A percentile compares a stretch with the other conserved stretches of the same genome.
Evolutionary conservation across 2,329 filamentous ascomycete species (phyloP).

Genomic region (Neobulgaria alba): DNA sequence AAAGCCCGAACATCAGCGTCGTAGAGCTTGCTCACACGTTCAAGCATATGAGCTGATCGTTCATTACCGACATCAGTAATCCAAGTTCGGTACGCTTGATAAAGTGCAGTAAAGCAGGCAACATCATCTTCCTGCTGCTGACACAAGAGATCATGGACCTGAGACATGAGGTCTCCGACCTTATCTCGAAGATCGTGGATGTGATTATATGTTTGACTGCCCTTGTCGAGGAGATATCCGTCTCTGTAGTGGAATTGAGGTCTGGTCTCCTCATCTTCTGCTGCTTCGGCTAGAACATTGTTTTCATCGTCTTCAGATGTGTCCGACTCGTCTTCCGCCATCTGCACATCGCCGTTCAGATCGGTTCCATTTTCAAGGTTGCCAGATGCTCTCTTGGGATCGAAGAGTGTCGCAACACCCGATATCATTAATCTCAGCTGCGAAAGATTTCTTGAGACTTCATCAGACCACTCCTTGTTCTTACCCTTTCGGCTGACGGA

Average conservation of each 20-base stretch:
- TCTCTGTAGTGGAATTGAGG: conserved; percentile 83
- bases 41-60: conserved; percentile 84
- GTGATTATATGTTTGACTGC: conserved; percentile 57
- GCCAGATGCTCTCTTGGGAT: conserved; percentile 62
- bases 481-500: conserved; percentile 85
- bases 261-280: conserved; percentile 73
- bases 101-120: conserved; percentile 85
- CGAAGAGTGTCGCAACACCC: conserved; percentile 82
- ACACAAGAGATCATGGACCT: conserved; percentile 75
- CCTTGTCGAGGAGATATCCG: conserved; percentile 67
- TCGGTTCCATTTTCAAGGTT: conserved; percentile 37
- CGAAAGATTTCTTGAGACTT: conserved; percentile 82
- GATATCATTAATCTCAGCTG: conserved; percentile 84
- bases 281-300: conserved; percentile 49
- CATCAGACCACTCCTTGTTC: conserved; percentile 98
- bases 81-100: conserved; percentile 89
- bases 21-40: conserved; percentile 77
- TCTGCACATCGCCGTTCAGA: conserved; percentile 36
- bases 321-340: conserved; percentile 33
- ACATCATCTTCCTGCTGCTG: conserved; percentile 91
- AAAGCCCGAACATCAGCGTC: conserved; percentile 83
- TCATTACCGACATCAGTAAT: conserved; percentile 97
- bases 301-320: conserved; percentile 39
- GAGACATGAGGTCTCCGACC: conserved; percentile 71
- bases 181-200: conserved; percentile 76